Conservation (phyloP, 257 asterid genomes). For the Catharanthus roseus region DNA sequence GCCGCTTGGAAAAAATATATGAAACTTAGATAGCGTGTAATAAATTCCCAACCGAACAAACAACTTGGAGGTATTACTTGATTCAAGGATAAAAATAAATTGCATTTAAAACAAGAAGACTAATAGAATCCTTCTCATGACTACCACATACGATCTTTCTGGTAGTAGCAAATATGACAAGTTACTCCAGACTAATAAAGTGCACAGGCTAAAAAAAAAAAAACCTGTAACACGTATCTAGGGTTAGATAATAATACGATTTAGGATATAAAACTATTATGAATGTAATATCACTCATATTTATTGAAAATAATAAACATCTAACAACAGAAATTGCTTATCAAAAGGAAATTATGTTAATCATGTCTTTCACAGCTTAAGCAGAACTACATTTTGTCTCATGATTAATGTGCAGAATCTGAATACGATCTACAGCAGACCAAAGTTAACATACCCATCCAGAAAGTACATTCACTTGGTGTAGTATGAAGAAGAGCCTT, state of each 20-base stretch:
- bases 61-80: not conserved
- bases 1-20: not conserved
- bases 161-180: not conserved
- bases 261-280: not conserved
- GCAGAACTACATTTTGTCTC: not conserved
- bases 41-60: not conserved
- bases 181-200: not conserved
- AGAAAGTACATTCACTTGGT: conserved; percentile 72
- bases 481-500: conserved; percentile 77
- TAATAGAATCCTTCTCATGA: not conserved
- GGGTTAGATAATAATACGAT: not conserved
- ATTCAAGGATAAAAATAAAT: not conserved
- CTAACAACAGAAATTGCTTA: no score
- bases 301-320: no score
- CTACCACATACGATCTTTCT: not conserved
- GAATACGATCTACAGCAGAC: not conserved
- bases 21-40: not conserved
- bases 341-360: not conserved
- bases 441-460: conserved; percentile 56
- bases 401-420: not conserved
- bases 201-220: not conserved
- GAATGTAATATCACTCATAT: no score
- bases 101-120: no score
- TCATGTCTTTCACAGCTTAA: not conserved
- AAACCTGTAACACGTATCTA: no score